These are phyloP conservation scores for Chaetomium cochliodes DNA, from an alignment of 495 filamentous ascomycete genomes.

Conservation along the genomic window DNA sequence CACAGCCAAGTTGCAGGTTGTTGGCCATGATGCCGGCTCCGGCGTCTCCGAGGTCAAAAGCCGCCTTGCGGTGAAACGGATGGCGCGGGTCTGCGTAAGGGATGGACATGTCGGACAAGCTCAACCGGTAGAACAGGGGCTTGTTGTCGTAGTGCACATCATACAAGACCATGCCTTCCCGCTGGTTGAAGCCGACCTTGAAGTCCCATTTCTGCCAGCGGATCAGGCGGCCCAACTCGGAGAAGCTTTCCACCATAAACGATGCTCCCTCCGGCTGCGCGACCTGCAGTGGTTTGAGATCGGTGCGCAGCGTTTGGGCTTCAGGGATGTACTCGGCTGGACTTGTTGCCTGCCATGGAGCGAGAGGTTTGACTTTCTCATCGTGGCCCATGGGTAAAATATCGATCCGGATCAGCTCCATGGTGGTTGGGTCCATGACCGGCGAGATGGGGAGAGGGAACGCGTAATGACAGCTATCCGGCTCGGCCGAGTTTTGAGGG, in stretches of 20 bases:
- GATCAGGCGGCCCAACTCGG: slow-evolving; percentile 42
- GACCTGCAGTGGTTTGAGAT: slow-evolving; percentile 74
- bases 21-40: slow-evolving; percentile 74
- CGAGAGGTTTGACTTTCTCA: slow-evolving; percentile 53
- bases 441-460: slow-evolving; percentile 76
- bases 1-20: slow-evolving; percentile 67
- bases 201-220: slow-evolving; percentile 74
- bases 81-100: slow-evolving; percentile 72
- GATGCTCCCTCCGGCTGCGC: slow-evolving; percentile 75
- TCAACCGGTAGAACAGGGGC: slow-evolving; percentile 65
- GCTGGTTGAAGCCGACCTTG: slow-evolving; percentile 68
- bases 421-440: slow-evolving; percentile 63
- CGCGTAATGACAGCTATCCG: slow-evolving; percentile 75
- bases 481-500: slow-evolving; percentile 53
- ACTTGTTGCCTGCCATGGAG: slow-evolving; percentile 56
- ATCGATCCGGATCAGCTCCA: slow-evolving; percentile 63
- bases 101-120: slow-evolving; percentile 74
- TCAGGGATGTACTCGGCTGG: slow-evolving; percentile 75
- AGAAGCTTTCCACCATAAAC: slow-evolving; percentile 55
- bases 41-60: slow-evolving; percentile 76
- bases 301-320: slow-evolving; percentile 58
- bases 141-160: slow-evolving; percentile 68
- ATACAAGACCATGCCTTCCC: slow-evolving; percentile 68
- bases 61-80: slow-evolving; percentile 74
- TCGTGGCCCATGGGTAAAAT: slow-evolving; percentile 61